Evolutionary conservation across 2,329 filamentous ascomycete species (phyloP), one percentile per base, ranked within the genome.

Genomic region (Sclerotinia borealis): DNA sequence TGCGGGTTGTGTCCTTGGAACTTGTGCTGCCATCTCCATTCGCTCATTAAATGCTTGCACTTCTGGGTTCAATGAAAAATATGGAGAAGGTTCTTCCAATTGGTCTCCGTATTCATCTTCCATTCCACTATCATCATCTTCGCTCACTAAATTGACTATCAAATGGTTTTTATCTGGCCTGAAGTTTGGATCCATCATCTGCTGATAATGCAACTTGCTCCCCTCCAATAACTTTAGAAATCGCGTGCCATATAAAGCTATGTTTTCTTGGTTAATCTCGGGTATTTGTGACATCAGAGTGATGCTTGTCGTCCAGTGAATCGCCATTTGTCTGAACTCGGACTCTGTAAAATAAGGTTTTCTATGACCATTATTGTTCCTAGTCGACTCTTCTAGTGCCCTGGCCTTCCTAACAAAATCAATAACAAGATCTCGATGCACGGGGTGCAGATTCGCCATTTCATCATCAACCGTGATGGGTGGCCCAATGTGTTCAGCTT

Each of bases 271-370:
- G 61, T 88, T 81, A 64, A 93, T 87, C 11, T 82, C 83, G 0
- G 81, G 80, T 55, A 93, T 89, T 10, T 75, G 75, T 37, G 76
- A 77, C 85, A 95, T 89, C 63, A 85, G 78, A 19, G 83, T 81
- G 11, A 85, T 70, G 10, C 79, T 84, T 9, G 78, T 80, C 0
- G 89, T 90, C 79, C 89, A 89, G 39, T 80, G 76, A 56, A 92
- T 84, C 15, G 84, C 87, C 88, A 95, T 93, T 68, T 88, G 83
- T 41, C 87, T 84, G 58, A 92, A 81, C 17, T 91, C 81, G 27
- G 80, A 80, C 65, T 92, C 87, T 0, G 85, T 86, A 72, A 95
- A 95, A 0, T 88, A 78, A 3, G 81, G 80, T 4, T 83, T 80
- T 27, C 79, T 78, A 37, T 89, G 75, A 5, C 79, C 78, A 58